Evolutionary conservation across 768 basidiomycete genomes (phyloP), one percentile per base, ranked within the genome.

Genomic region (Antrodiella citrinella): DNA sequence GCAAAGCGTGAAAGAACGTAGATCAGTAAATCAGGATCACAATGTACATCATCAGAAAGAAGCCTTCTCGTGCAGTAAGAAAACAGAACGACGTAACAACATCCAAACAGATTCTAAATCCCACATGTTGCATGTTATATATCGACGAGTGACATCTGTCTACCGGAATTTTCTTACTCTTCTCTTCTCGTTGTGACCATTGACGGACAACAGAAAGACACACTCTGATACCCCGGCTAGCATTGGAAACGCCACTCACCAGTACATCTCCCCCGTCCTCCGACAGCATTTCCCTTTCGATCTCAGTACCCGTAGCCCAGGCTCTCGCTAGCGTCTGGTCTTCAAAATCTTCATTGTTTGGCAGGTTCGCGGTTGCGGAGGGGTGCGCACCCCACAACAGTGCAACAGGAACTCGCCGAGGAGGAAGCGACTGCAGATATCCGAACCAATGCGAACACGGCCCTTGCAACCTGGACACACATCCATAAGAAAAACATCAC

Each of bases 351-450:
- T 53, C 35, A 21, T 38, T 18, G n/a, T n/a, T n/a, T n/a, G n/a
- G n/a, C 7, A 35, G 30, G 15, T 7, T 7, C 7, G 7, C 7
- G 7, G 30, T 7, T 15, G 30, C 30, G 30, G 7, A 7, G 30
- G 30, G 30, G 15, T 35, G 30, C 30, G 54, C 51, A 49, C 61
- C 68, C 86, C 86, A 87, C 55, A 86, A 78, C 18, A 82, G 52
- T 26, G 83, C 81, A 25, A 86, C 69, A 50, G 80, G 77, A 19
- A 82, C 75, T 4, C 62, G 59, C 39, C 63, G 61, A 40, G 59
- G 51, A n/a, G 84, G 81, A 4, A 89, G 68, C 10, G 80, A 80
- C 55, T 82, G 76, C 4, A 89, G 60, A 65, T 88, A 89, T 42
- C 74, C 77, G 55, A 64, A 71, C 83, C 84, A 89, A 40, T 68